Conservation (phyloP, 1,284 basidiomycete genomes). For the Papiliotrema fonsecae region DNA sequence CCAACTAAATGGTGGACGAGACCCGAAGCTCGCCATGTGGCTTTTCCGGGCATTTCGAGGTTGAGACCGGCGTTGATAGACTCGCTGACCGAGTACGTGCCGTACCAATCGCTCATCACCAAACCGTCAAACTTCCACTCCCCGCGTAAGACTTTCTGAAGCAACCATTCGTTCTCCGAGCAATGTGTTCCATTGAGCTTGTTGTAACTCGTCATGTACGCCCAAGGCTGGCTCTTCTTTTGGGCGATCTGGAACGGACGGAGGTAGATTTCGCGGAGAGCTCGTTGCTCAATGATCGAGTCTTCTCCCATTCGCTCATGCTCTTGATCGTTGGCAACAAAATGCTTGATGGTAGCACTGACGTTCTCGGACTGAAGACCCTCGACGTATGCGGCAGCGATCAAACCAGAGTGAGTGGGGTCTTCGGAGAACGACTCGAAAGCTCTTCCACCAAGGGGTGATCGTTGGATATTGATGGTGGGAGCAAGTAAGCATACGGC, state of each 20-base stretch:
- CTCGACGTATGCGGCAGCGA: conserved; percentile 66
- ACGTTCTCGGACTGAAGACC: conserved; percentile 68
- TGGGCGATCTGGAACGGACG: conserved; percentile 77
- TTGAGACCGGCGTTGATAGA: conserved; percentile 67
- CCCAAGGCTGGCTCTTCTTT: conserved; percentile 53
- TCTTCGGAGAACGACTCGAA: conserved; percentile 69
- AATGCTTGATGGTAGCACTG: conserved; percentile 51
- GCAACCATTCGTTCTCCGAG: conserved; percentile 61
- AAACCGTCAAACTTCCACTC: conserved; percentile 69
- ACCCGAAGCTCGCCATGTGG: conserved; percentile 17
- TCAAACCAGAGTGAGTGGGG: conserved; percentile 63
- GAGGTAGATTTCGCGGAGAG: conserved; percentile 75
- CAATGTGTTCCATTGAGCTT: conserved; percentile 63
- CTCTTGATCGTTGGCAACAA: conserved; percentile 46
- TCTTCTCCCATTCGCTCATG: conserved; percentile 36
- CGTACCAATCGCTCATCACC: conserved; percentile 57
- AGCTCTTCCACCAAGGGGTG: conserved; percentile 64
- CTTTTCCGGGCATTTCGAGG: conserved; percentile 38
- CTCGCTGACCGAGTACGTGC: conserved; percentile 62
- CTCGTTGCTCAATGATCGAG: conserved; percentile 49
- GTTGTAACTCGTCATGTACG: conserved; percentile 52
- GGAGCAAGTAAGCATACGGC: conserved; percentile 66
- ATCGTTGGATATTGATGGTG: conserved; percentile 74
- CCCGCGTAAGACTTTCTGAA: conserved; percentile 36
- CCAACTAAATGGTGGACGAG: conserved; percentile 57